Base-by-base conservation (phyloP, 78 protist species). In the Tieghemostelium lacteum region DNA sequence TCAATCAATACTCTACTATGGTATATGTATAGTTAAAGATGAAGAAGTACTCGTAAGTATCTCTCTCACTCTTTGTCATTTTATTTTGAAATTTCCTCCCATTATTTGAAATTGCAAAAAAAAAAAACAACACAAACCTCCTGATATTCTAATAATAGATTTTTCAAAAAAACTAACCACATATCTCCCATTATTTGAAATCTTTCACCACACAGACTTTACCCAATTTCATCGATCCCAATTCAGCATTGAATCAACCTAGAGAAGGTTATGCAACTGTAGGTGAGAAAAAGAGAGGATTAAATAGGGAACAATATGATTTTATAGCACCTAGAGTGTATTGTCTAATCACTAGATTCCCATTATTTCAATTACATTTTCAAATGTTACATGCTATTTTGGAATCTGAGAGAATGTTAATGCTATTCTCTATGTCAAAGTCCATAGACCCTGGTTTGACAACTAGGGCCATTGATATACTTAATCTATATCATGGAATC, bases 301-400 rank as follows among this genome's bases (percentile, higher is more conserved):
- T 69, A 54, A 70, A 70, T 69, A 83, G 91, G 60, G 29, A 69
- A 55, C 76, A 66, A 69, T 83, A 29, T 58, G 91, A 83, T 83
- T 83, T 83, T 49, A 83, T 83, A 39, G 91, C 91, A 60, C 91
- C 91, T 29, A 83, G 91, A 69, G 91, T 69, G 8, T 83, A 83
- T 69, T 83, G 91, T 60, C 58, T 83, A 22, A 31, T 83, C 26
- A 83, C 73, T 28, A 66, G 91, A 69, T 83, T 83, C 39, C 91
- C 91, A 69, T 83, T 83, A 24, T 83, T 83, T 70, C 76, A 83
- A 70, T 45, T 83, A 70, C 91, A 83, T 62, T 83, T 83, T 57
- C 91, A 83, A 69, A 55, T 83, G 69, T 52, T 83, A 29, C 91
- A 83, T 33, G 63, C 91, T 42, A 60, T 83, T n/a, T 83, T 83